Percentiles rank a stretch among this genome's conserved stretches.
Evolutionary conservation across 768 basidiomycete species (phyloP).

Genomic region (Boletales sp.): DNA sequence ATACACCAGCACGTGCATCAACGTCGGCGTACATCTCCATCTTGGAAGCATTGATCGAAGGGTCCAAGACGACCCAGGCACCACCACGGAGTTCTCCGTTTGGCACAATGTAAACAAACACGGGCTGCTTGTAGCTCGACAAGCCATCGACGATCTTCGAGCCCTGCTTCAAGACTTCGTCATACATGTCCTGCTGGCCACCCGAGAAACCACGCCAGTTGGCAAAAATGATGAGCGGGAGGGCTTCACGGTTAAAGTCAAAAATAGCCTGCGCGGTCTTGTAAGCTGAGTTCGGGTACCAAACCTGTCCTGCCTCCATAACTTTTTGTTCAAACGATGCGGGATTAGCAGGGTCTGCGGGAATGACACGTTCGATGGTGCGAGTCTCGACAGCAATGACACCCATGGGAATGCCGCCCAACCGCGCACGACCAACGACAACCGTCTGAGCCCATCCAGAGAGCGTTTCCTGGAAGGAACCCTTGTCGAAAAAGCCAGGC

Average conservation of each 20-base stretch:
- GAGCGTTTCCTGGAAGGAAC: conserved; percentile 97
- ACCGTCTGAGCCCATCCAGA: conserved; percentile 99
- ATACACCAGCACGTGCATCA: conserved; percentile 92
- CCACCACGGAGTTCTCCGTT: conserved; percentile 99
- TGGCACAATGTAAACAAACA: conserved; percentile 97
- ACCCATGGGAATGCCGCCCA: conserved; percentile 96
- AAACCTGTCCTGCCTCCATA: conserved; percentile 99
- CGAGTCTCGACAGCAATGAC: conserved; percentile 98
- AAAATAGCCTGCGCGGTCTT: conserved; percentile 99
- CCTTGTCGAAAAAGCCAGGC: conserved; percentile 94
- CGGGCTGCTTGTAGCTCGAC: conserved; percentile 94
- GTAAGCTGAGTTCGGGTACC: conserved; percentile 99
- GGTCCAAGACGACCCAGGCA: conserved; percentile 99
- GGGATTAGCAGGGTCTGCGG: conserved; percentile 97
- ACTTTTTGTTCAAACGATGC: conserved; percentile 95
- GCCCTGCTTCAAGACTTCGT: conserved; percentile 95
- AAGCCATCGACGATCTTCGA: conserved; percentile 99
- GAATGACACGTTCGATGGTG: conserved; percentile 93
- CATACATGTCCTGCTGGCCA: conserved; percentile 99
- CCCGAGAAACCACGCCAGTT: conserved; percentile 99
- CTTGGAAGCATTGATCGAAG: conserved; percentile 92
- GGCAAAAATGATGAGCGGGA: conserved; percentile 97
- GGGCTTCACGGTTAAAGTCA: conserved; percentile 95
- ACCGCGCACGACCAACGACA: conserved; percentile 91
- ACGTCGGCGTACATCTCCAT: conserved; percentile 99